Base-by-base conservation (phyloP, 2,329 filamentous ascomycete species). In the Cladosporium sphaerospermum region DNA sequence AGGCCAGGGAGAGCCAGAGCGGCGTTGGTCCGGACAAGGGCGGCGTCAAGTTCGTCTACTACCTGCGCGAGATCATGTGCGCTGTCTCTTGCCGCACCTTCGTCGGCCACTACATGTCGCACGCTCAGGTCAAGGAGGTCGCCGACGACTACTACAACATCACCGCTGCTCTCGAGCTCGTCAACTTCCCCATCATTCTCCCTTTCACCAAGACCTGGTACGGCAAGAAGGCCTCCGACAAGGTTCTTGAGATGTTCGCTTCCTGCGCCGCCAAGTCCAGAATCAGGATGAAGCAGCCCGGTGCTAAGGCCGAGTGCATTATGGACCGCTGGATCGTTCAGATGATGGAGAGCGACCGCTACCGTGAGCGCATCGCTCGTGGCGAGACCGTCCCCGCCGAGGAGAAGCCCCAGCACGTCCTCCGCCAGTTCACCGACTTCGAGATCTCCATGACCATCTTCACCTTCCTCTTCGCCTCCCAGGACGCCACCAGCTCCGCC, bases 141-240 rank as follows among this genome's bases (percentile, higher is more conserved):
- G 87, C 92, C 57, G 87, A 96, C 71, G 91, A 97, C 73, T 99
- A 96, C 76, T 97, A 95, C 73, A 82, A 92, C 59, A 95, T 97
- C 68, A 97, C 93, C 11, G 92, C 88, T 54, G 93, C 93, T 18
- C 82, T 97, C 61, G 93, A 99, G 73, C 81, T 97, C 44, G 93
- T 99, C 78, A 97, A 97, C 78, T 96, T 97, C 77, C 92, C 93
- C 55, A 87, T 97, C 73, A 96, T 97, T 68, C 73, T 97, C 39
- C 92, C 92, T 37, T 97, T 82, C 78, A 96, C 91, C 68, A 92
- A 90, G 77, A 90, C 90, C 4, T 97, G 90, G 90, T 95, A 95
- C 67, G 93, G 92, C 64, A 96, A 96, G 80, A 95, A 91, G 76
- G 89, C 90, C 31, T 85, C 92, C 54, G 89, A 96, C 66, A 89